phyloP scores from a whole-genome alignment of 768 basidiomycete species.

The Boletus barrowsii region DNA sequence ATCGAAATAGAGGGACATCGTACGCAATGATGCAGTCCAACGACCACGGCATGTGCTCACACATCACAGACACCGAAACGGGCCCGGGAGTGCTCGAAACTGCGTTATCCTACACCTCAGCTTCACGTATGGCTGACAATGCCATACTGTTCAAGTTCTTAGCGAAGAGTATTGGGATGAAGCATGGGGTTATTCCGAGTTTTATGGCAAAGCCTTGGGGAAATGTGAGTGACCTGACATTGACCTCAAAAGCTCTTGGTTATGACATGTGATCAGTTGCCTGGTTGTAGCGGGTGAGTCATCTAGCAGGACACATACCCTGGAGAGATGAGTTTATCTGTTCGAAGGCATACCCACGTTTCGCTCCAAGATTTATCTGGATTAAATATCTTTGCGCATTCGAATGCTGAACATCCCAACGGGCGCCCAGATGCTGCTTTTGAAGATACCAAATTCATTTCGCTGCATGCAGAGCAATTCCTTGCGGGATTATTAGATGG shows the following conservation, averaged over 20 bases:
- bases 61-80: constrained; percentile 76
- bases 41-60: constrained; percentile 2
- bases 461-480: constrained; percentile 84
- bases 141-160: constrained; percentile 90
- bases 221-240: constrained; percentile 51
- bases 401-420: constrained; percentile 52
- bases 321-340: neutral
- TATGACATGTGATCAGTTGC: constrained; percentile 52
- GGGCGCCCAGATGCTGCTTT: constrained; percentile 72
- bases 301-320: constrained; percentile 6
- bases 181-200: constrained; percentile 83
- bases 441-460: constrained; percentile 82
- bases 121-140: constrained; percentile 83
- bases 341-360: constrained; percentile 81
- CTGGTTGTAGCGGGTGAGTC: constrained; percentile 88
- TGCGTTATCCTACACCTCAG: constrained; percentile 80
- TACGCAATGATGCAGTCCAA: constrained; percentile 32
- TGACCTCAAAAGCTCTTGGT: neutral
- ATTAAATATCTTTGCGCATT: constrained; percentile 75
- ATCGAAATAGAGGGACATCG: constrained; percentile 87
- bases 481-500: constrained; percentile 92
- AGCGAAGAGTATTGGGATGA: constrained; percentile 90
- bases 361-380: constrained; percentile 71
- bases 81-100: constrained; percentile 88
- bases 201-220: constrained; percentile 99